These are phyloP conservation scores for Pichia sp. DNA, from an alignment of 1,139 yeast genomes.

Conservation along the genomic window DNA sequence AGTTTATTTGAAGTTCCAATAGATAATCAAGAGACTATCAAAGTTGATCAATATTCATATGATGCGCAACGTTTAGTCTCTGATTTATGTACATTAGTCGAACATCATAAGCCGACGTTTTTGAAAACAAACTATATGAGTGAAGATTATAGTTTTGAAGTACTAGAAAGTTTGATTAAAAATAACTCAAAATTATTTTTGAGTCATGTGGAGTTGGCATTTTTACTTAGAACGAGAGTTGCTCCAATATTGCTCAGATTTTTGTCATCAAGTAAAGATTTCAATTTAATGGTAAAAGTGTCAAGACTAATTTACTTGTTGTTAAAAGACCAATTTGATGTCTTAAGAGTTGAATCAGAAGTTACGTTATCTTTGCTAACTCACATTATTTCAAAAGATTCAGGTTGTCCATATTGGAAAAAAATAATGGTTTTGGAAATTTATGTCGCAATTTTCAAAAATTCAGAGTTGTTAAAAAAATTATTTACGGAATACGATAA, in stretches of 20 bases:
- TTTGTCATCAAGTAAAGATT: conserved; percentile 56
- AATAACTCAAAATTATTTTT: conserved; percentile 54
- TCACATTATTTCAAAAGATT: conserved; percentile 51
- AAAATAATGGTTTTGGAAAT: conserved; percentile 67
- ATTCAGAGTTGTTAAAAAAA: conserved; percentile 44
- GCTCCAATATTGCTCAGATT: conserved; percentile 71
- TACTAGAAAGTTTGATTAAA: conserved; percentile 59
- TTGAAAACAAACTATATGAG: conserved; percentile 51
- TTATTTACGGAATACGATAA: conserved; percentile 62
- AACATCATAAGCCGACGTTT: conserved; percentile 49
- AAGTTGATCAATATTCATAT: conserved; percentile 48
- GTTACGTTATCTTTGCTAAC: conserved; percentile 69
- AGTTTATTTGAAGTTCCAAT: conserved; percentile 28
- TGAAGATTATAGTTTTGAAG: conserved; percentile 68
- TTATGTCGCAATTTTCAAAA: conserved; percentile 53
- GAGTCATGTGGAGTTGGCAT: conserved; percentile 58
- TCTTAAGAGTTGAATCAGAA: conserved; percentile 71
- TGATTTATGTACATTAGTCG: conserved; percentile 67
- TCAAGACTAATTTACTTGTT: conserved; percentile 63
- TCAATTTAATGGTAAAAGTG: conserved; percentile 65
- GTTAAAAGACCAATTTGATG: conserved; percentile 52
- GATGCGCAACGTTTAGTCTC: conserved; percentile 66
- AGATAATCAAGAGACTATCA: conserved; percentile 40
- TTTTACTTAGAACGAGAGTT: conserved; percentile 56
- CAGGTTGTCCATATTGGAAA: conserved; percentile 60